A percentile compares a stretch with the other conserved stretches of the same genome.
phyloP scores from a whole-genome alignment of 495 filamentous ascomycete species.

The Chaetomium tenue region DNA sequence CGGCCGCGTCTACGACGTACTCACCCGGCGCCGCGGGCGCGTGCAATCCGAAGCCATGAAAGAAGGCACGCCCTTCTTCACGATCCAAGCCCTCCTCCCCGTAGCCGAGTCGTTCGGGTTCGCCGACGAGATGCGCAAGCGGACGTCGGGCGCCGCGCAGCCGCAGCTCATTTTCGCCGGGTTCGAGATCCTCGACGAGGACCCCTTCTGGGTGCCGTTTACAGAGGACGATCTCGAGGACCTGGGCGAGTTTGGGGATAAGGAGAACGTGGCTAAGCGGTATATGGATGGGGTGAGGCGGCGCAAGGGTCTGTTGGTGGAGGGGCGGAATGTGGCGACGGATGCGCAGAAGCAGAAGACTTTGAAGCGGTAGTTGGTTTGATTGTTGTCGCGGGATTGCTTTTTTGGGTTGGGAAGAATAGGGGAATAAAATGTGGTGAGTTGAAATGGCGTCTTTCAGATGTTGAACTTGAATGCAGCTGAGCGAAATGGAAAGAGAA shows the following conservation, averaged over 20 bases:
- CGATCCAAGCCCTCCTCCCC: conserved; percentile 79
- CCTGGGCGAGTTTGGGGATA: conserved; percentile 86
- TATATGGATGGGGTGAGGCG: conserved; percentile 88
- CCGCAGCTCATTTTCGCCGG: conserved; percentile 93
- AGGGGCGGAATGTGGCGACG: conserved; percentile 65
- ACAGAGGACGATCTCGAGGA: conserved; percentile 98
- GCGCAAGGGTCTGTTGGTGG: conserved; percentile 83
- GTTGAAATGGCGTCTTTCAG: neutral
- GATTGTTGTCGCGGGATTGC: neutral
- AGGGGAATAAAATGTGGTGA: neutral
- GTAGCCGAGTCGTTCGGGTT: conserved; percentile 96
- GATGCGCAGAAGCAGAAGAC: conserved; percentile 99
- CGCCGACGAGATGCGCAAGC: conserved; percentile 90
- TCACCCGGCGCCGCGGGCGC: conserved; percentile 84
- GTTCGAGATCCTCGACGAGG: conserved; percentile 85
- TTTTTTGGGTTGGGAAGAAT: neutral
- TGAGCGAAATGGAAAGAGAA: neutral
- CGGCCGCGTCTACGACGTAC: conserved; percentile 88
- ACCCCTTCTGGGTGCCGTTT: conserved; percentile 96
- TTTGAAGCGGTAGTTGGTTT: conserved; percentile 70
- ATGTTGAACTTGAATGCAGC: neutral
- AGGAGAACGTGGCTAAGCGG: conserved; percentile 90
- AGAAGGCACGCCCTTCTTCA: conserved; percentile 95
- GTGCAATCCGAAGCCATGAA: conserved; percentile 89
- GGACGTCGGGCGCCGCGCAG: conserved; percentile 83